Evolutionary conservation across 768 basidiomycete species (phyloP).

Genomic region (Boletus rex-veris): DNA sequence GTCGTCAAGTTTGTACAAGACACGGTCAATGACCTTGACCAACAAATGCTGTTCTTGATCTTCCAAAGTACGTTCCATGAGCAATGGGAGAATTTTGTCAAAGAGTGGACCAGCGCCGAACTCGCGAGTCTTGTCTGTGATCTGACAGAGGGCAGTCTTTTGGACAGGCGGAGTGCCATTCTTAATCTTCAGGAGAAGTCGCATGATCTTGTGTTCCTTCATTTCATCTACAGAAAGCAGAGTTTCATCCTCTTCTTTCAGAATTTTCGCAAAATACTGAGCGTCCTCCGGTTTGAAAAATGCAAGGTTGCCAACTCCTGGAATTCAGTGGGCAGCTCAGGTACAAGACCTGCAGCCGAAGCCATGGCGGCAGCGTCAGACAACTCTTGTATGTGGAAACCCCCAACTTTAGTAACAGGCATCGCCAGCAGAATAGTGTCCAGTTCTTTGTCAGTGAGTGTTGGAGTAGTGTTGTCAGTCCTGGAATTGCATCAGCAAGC

Average conservation of each 20-base stretch:
- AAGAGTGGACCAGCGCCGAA: conserved; percentile 63
- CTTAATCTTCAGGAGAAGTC: conserved; percentile 95
- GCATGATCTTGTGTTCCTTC: conserved; percentile 99
- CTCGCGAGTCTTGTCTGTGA: conserved; percentile 98
- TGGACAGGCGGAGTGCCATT: conserved; percentile 98
- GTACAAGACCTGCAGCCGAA: conserved; percentile 87
- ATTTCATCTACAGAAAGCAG: conserved; percentile 93
- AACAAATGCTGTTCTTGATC: no score
- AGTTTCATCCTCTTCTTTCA: conserved; percentile 93
- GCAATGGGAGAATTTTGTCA: no score
- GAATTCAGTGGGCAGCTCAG: conserved; percentile 97
- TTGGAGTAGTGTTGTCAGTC: no score
- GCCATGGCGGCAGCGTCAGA: conserved; percentile 86
- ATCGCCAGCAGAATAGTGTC: conserved; percentile 73
- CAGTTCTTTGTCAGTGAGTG: conserved; percentile 89
- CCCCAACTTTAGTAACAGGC: conserved; percentile 57
- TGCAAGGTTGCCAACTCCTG: conserved; percentile 93
- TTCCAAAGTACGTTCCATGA: no score
- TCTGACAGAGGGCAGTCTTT: conserved; percentile 95
- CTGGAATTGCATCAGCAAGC: no score
- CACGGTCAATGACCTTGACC: no score
- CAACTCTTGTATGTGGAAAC: conserved; percentile 96
- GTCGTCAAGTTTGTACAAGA: no score
- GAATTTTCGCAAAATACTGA: conserved; percentile 94
- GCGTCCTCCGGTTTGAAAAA: conserved; percentile 99